Evolutionary conservation across 805 yeast species (phyloP), one percentile per base, ranked within the genome.

Genomic region (Metschnikowia bowlesiae): DNA sequence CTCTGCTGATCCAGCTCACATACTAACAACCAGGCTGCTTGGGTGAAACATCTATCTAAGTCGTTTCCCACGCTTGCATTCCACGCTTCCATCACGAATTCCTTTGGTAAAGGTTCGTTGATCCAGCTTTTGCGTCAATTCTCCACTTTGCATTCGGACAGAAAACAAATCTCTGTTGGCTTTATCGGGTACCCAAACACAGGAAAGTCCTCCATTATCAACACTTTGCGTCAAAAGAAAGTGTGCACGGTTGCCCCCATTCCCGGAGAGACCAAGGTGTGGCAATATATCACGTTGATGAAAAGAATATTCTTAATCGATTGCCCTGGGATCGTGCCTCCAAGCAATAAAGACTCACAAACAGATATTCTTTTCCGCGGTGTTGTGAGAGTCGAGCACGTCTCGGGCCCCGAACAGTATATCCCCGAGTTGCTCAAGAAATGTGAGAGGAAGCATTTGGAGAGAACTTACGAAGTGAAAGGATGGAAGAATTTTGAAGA

Each of bases 311-410:
- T 91, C 71, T 75, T 92, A 62, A 94, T 92, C 62, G 99, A 92
- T 72, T 94, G 99, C 76, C 99, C 99, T 2, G 99, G 99, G 71
- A 92, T 92, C 64, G 99, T 92, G 18, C 99, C 99, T 8, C 99
- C 99, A 29, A 87, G 95, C 14, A 66, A 83, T 30, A 89, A 84
- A 62, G 99, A 94, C 67, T 71, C 92, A 0, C 96, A 89, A 66
- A 83, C 96, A 29, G 98, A 92, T 68, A 89, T 92, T 62, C 69
- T 92, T 57, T 88, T 92, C 71, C 83, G 97, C 69, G 99, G 99
- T 66, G 99, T 94, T 16, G 99, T 92, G 2, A 86, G 99, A 74
- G 97, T 92, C n/a, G 99, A 92, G 67, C 96, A 92, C 64, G 98
- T 94, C 44, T 81, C 95, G 0, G 77, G 88, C 63, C 97, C 99